A percentile compares a stretch with the other conserved stretches of the same genome.
phyloP scores from a whole-genome alignment of 805 yeast genomes.

The Lipomyces orientalis region DNA sequence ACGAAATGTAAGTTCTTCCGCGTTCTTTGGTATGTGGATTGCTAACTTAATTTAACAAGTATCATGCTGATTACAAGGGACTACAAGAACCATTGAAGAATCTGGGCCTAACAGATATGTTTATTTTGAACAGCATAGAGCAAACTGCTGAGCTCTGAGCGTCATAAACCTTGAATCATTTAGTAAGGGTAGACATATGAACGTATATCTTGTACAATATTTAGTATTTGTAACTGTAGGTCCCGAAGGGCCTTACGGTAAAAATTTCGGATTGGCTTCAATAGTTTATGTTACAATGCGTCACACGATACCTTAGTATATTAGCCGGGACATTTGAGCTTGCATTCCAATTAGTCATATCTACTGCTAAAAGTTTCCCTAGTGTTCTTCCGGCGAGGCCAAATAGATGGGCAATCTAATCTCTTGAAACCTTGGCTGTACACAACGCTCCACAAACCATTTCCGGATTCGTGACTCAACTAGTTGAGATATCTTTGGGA shows the following conservation, averaged over 20 bases:
- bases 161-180: neutral
- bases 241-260: neutral
- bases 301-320: neutral
- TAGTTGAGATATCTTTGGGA: slow-evolving; percentile 86
- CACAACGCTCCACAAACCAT: slow-evolving; percentile 92
- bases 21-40: neutral
- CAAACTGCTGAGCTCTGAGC: slow-evolving; percentile 29
- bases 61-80: slow-evolving; percentile 30
- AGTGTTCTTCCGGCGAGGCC: slow-evolving; percentile 54
- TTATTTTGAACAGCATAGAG: slow-evolving; percentile 27
- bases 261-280: neutral
- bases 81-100: slow-evolving; percentile 28
- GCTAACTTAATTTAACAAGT: slow-evolving; percentile 3
- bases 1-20: slow-evolving; percentile 11
- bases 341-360: neutral
- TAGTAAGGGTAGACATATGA: neutral
- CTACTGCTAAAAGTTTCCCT: slow-evolving; percentile 30
- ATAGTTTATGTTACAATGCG: neutral
- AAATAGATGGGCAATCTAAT: slow-evolving; percentile 84
- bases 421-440: slow-evolving; percentile 90
- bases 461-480: slow-evolving; percentile 80
- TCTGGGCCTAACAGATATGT: slow-evolving; percentile 31
- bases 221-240: neutral
- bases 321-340: neutral
- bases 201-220: neutral